Conservation (phyloP, 495 filamentous ascomycete genomes). For the Penicillium macrosclerotiorum region DNA sequence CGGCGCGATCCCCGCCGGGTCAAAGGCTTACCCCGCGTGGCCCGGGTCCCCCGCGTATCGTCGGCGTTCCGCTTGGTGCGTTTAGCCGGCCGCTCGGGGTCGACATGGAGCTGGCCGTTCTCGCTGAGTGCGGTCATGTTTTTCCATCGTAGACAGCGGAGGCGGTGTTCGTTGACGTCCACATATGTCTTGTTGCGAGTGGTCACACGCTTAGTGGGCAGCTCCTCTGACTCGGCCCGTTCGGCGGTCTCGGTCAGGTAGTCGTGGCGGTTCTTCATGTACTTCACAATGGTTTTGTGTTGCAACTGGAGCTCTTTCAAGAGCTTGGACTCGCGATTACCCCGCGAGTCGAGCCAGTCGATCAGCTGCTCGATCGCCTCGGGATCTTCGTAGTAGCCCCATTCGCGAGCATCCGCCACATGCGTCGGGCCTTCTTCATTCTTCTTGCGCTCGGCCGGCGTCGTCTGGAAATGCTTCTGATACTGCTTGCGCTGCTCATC, state of each 20-base stretch:
- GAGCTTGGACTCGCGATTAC: constrained; percentile 77
- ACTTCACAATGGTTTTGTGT: constrained; percentile 69
- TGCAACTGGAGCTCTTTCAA: constrained; percentile 80
- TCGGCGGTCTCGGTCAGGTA: constrained; percentile 61
- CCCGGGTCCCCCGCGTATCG: constrained; percentile 43
- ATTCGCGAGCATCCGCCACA: constrained; percentile 74
- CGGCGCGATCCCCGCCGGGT: constrained; percentile 50
- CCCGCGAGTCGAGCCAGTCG: constrained; percentile 82
- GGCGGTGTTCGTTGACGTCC: constrained; percentile 51
- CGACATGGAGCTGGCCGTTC: constrained; percentile 77
- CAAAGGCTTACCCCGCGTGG: constrained; percentile 47
- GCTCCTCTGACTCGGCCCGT: constrained; percentile 55
- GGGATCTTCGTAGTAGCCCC: constrained; percentile 86
- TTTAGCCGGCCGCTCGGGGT: constrained; percentile 66
- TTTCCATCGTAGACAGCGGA: constrained; percentile 74
- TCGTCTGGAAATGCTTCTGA: constrained; percentile 67
- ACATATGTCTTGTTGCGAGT: constrained; percentile 73
- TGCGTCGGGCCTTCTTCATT: constrained; percentile 80
- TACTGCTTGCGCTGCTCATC: constrained; percentile 63
- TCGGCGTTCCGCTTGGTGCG: constrained; percentile 53
- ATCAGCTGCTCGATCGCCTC: constrained; percentile 73
- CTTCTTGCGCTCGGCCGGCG: constrained; percentile 80
- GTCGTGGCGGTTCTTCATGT: constrained; percentile 74
- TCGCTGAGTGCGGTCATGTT: constrained; percentile 76
- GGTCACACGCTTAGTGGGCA: constrained; percentile 64